Conservation (phyloP, 2,329 filamentous ascomycete genomes). For the Aspergillus oerlinghausenensis region DNA sequence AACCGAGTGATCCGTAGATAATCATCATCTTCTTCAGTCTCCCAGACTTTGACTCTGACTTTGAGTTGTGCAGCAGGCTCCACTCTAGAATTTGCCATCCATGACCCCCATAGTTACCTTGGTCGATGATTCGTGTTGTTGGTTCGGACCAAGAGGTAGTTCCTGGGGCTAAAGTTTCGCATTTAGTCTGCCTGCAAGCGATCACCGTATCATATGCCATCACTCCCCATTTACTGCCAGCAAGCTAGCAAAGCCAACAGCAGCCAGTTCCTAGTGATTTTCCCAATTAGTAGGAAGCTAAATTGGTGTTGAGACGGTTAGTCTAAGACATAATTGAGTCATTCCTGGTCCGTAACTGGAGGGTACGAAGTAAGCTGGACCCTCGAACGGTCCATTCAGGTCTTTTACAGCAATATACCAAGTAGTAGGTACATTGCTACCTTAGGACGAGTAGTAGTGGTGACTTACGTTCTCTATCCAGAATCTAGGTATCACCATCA, state of each 20-base stretch:
- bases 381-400: too few species aligned
- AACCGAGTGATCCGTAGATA: not conserved
- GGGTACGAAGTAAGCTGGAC: too few species aligned
- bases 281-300: not conserved
- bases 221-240: too few species aligned
- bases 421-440: too few species aligned
- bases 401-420: too few species aligned
- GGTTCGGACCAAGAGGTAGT: not conserved
- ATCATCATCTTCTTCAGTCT: not conserved
- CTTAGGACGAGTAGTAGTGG: not conserved
- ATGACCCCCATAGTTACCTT: not conserved
- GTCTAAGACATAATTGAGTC: not conserved
- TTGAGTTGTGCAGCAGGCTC: not conserved
- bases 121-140: not conserved
- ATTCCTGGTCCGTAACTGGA: not conserved
- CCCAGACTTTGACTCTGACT: not conserved
- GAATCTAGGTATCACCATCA: not conserved
- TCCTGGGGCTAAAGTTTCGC: not conserved
- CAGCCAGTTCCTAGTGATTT: too few species aligned
- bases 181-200: not conserved
- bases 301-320: not conserved
- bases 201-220: not conserved
- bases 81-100: not conserved
- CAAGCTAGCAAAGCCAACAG: too few species aligned
- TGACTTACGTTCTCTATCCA: not conserved